Evolutionary conservation across 2,329 filamentous ascomycete species (phyloP).

Genomic region (Aspergillus sp.): DNA sequence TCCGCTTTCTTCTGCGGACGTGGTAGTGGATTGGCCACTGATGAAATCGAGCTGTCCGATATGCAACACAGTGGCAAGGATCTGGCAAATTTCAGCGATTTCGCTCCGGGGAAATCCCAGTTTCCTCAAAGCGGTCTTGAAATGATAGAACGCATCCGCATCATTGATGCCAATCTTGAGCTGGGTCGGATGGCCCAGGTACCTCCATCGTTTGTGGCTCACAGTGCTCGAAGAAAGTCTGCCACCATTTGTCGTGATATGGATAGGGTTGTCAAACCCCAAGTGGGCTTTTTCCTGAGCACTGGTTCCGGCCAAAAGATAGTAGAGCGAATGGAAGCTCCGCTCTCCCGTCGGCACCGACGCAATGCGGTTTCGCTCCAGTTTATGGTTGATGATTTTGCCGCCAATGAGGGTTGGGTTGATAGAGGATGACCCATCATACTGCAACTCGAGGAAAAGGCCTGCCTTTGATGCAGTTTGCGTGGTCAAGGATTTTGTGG

Average conservation of each 20-base stretch:
- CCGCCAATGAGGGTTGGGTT: conserved; percentile 86
- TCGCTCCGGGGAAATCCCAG: conserved; percentile 88
- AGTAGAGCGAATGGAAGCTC: conserved; percentile 94
- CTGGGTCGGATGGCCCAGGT: conserved; percentile 91
- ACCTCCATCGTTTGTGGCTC: conserved; percentile 82
- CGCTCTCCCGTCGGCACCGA: conserved; percentile 91
- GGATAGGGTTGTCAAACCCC: conserved; percentile 47
- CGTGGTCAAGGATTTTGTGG: conserved; percentile 92
- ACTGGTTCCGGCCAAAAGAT: conserved; percentile 86
- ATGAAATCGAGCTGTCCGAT: conserved; percentile 95
- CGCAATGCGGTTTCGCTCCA: conserved; percentile 85
- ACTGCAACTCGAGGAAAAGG: conserved; percentile 92
- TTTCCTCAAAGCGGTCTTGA: conserved; percentile 90
- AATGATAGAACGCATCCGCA: conserved; percentile 87
- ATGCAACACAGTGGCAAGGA: conserved; percentile 89
- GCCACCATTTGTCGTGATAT: conserved; percentile 34
- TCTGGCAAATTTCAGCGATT: conserved; percentile 94
- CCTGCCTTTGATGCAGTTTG: conserved; percentile 93
- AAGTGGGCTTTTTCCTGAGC: conserved; percentile 83
- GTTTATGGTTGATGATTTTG: conserved; percentile 84
- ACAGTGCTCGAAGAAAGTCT: conserved; percentile 47
- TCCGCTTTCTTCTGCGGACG: conserved; percentile 79
- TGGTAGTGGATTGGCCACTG: conserved; percentile 69
- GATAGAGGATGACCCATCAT: conserved; percentile 77
- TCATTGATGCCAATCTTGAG: conserved; percentile 97